Percentiles rank a stretch among this genome's conserved stretches.
These are phyloP conservation scores for Yamadazyma epiphylla DNA, from an alignment of 1,139 yeast genomes.

Conservation along the genomic window DNA sequence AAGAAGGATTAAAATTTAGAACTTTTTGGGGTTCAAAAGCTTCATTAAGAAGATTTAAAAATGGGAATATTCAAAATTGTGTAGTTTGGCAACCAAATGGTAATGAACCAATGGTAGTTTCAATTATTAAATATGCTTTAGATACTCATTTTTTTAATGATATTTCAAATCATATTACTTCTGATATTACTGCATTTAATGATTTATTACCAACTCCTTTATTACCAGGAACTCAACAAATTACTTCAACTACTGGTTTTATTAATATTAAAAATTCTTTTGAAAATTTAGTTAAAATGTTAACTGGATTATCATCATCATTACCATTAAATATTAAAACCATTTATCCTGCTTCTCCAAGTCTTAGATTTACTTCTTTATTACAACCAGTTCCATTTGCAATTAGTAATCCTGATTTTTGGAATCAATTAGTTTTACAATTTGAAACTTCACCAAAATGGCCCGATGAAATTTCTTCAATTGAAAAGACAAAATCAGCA, in stretches of 20 bases:
- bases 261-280: slow-evolving; percentile 60
- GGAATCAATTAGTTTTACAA: slow-evolving; percentile 77
- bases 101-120: slow-evolving; percentile 60
- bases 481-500: slow-evolving; percentile 89
- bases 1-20: slow-evolving; percentile 61
- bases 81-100: slow-evolving; percentile 76
- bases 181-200: slow-evolving; percentile 43
- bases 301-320: slow-evolving; percentile 44
- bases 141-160: slow-evolving; percentile 58
- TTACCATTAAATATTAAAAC: slow-evolving; percentile 74
- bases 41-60: slow-evolving; percentile 84
- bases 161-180: slow-evolving; percentile 35
- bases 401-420: slow-evolving; percentile 68
- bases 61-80: slow-evolving; percentile 85
- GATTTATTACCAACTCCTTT: slow-evolving; percentile 57
- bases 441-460: slow-evolving; percentile 89
- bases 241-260: slow-evolving; percentile 50
- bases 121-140: slow-evolving; percentile 62
- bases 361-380: slow-evolving; percentile 70
- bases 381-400: slow-evolving; percentile 85
- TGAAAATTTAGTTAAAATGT: slow-evolving; percentile 55
- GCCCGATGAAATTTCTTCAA: slow-evolving; percentile 88
- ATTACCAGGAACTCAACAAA: slow-evolving; percentile 52
- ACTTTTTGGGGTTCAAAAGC: slow-evolving; percentile 88
- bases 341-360: slow-evolving; percentile 67